Evolutionary conservation across 1,284 basidiomycete genomes (phyloP).

Genomic region (Irpex sp.): DNA sequence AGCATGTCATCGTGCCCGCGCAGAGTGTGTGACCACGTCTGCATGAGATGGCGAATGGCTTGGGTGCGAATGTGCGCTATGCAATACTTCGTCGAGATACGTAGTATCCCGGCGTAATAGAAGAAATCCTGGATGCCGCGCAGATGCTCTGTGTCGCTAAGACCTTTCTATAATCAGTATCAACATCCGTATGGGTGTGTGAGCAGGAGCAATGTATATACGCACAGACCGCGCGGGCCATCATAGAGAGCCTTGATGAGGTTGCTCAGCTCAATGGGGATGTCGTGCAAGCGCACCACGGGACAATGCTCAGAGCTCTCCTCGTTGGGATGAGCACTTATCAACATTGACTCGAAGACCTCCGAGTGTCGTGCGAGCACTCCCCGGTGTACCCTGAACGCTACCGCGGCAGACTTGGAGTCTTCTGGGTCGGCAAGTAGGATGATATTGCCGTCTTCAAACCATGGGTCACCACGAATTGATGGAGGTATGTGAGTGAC

Average conservation of each 20-base stretch:
- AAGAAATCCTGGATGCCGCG: constrained; percentile 45
- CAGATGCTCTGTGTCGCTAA: constrained; percentile 1
- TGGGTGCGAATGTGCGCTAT: constrained; percentile 44
- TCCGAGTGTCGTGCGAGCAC: constrained; percentile 58
- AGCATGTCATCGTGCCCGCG: constrained; percentile 56
- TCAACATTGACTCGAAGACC: constrained; percentile 56
- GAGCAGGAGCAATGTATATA: constrained; percentile 16
- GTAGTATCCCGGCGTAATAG: constrained; percentile 48
- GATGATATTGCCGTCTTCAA: constrained; percentile 57
- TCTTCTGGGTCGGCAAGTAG: constrained; percentile 40
- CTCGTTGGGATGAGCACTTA: constrained; percentile 40
- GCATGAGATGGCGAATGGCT: constrained; percentile 45
- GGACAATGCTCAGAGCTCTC: constrained; percentile 44
- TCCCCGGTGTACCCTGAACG: constrained; percentile 55
- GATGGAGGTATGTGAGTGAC: background rate
- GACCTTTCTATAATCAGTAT: constrained; percentile 1
- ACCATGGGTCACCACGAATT: constrained; percentile 44
- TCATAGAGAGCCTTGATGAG: constrained; percentile 57
- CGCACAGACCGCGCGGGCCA: constrained; percentile 39
- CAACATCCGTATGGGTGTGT: background rate
- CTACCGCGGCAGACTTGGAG: constrained; percentile 26
- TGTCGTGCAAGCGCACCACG: constrained; percentile 52
- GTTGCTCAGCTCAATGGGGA: constrained; percentile 47
- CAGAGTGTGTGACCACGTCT: constrained; percentile 51
- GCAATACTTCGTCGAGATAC: constrained; percentile 57